Percentiles rank a stretch among this genome's conserved stretches.
Conservation (phyloP, 371 early-diverging fungal species). For the Nosema muscidifuracis region DNA sequence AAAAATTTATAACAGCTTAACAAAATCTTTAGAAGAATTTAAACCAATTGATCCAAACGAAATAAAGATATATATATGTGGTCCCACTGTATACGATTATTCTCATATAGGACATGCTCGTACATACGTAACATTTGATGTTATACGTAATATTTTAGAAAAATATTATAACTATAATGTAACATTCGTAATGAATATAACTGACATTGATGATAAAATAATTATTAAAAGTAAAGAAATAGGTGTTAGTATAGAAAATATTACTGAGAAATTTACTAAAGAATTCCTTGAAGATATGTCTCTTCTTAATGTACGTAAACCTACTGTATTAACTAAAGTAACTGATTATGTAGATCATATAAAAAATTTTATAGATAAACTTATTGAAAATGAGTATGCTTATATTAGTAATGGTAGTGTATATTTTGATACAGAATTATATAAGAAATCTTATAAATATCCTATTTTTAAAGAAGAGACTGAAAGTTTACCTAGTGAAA, state of each 20-base stretch:
- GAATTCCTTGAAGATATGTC: conserved; percentile 92
- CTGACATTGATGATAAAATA: conserved; percentile 96
- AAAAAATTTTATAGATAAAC: conserved; percentile 74
- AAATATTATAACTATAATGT: conserved; percentile 92
- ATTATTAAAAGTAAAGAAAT: conserved; percentile 58
- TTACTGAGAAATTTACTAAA: conserved; percentile 84
- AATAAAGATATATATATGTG: conserved; percentile 69
- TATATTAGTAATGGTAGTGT: conserved; percentile 84
- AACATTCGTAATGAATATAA: conserved; percentile 90
- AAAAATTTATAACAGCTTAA: conserved; percentile 45
- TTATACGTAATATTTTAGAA: conserved; percentile 81
- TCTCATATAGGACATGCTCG: conserved; percentile 97
- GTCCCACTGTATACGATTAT: conserved; percentile 96
- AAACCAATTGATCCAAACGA: conserved; percentile 16
- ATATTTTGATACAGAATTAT: conserved; percentile 86
- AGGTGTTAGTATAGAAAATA: conserved; percentile 26
- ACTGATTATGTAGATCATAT: conserved; percentile 94
- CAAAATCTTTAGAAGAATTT: conserved; percentile 45
- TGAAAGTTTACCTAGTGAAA: conserved; percentile 68
- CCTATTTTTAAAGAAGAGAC: conserved; percentile 68
- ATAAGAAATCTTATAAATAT: conserved; percentile 67
- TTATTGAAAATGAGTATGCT: conserved; percentile 84
- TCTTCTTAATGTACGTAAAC: conserved; percentile 71
- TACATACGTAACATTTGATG: conserved; percentile 86
- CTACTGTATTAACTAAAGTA: conserved; percentile 88